phyloP scores from a whole-genome alignment of 805 yeast species.

The Tetrapisispora namnaoensis region DNA sequence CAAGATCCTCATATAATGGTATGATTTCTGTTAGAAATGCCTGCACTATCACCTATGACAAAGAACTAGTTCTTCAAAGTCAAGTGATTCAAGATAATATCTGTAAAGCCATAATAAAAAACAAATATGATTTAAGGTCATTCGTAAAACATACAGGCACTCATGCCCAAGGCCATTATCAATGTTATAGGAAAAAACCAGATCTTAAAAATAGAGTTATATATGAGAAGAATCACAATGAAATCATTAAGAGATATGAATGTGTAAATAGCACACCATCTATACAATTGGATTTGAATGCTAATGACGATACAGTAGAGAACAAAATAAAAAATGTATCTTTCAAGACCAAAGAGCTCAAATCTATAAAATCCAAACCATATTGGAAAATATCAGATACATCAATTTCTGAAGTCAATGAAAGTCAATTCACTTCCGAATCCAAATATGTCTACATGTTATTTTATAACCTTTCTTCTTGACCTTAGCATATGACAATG shows the following conservation, averaged over 20 bases:
- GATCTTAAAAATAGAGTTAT: slow-evolving; percentile 29
- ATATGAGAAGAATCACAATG: slow-evolving; percentile 7
- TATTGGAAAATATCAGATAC: slow-evolving; percentile 86
- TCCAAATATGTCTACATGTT: slow-evolving; percentile 75
- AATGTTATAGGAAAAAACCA: slow-evolving; percentile 76
- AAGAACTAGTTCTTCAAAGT: slow-evolving; percentile 31
- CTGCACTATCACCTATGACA: slow-evolving; percentile 61
- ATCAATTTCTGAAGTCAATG: slow-evolving; percentile 49
- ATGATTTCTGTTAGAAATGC: slow-evolving; percentile 61
- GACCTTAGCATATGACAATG: background rate
- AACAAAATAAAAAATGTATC: slow-evolving; percentile 8
- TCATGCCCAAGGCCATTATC: slow-evolving; percentile 84
- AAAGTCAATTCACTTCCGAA: slow-evolving; percentile 53
- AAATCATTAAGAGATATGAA: slow-evolving; percentile 24
- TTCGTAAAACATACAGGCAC: slow-evolving; percentile 81
- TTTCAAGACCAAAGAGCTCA: slow-evolving; percentile 41
- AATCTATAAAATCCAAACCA: slow-evolving; percentile 45
- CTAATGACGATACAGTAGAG: background rate
- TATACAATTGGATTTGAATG: background rate
- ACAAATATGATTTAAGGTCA: slow-evolving; percentile 54
- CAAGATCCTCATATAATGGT: slow-evolving; percentile 71
- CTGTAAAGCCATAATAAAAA: slow-evolving; percentile 16
- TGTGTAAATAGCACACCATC: background rate
- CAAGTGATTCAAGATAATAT: slow-evolving; percentile 13
- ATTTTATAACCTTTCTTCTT: slow-evolving; percentile 47